Evolutionary conservation across 306 rosid species (phyloP).

Genomic region (Begonia fuchsioides): DNA sequence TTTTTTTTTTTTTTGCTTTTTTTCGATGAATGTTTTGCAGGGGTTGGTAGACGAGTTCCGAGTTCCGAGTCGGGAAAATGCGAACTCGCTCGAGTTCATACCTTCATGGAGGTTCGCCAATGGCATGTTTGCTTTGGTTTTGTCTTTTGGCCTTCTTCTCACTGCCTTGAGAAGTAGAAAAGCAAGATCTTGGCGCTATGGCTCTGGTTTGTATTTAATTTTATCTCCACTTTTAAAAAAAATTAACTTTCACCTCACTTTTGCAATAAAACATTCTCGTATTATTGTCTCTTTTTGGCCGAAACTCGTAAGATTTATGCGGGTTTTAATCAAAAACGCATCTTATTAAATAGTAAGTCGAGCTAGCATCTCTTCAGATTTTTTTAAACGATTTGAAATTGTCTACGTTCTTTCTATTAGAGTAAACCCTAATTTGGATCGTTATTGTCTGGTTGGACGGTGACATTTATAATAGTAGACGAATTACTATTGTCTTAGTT

Average conservation of each 20-base stretch:
- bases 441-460: neutral
- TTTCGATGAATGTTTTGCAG: conserved; percentile 14
- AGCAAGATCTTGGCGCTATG: conserved; percentile 97
- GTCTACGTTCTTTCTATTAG: too few species aligned
- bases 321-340: too few species aligned
- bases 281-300: too few species aligned
- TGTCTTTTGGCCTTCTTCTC: conserved; percentile 90
- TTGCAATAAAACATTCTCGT: too few species aligned
- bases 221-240: too few species aligned
- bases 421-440: too few species aligned
- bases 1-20: neutral
- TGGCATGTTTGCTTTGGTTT: conserved; percentile 96
- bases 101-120: conserved; percentile 95
- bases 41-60: conserved; percentile 88
- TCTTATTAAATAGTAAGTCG: too few species aligned
- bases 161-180: conserved; percentile 81
- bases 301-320: too few species aligned
- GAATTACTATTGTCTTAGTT: neutral
- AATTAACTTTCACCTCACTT: too few species aligned
- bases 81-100: conserved; percentile 24
- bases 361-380: too few species aligned
- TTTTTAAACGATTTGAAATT: too few species aligned
- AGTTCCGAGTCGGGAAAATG: conserved; percentile 46
- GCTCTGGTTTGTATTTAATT: conserved; percentile 40
- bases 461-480: neutral